Evolutionary conservation across 1,139 yeast genomes (phyloP).

Genomic region (Candida tropicalis): DNA sequence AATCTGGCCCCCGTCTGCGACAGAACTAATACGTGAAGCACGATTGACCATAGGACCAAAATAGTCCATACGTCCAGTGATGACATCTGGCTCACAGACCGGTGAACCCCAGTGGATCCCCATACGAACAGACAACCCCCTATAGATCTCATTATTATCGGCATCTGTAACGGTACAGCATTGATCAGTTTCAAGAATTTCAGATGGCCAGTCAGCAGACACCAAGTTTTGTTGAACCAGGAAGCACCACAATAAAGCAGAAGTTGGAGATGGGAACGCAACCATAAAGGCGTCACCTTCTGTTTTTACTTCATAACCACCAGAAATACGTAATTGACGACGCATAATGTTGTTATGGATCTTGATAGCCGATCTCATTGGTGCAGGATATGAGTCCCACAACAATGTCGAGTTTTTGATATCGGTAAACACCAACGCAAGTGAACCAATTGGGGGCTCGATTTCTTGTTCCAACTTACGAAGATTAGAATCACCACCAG

Average conservation of each 20-base stretch:
- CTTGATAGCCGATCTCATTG: slow-evolving; percentile 96
- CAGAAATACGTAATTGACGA: slow-evolving; percentile 85
- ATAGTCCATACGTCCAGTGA: slow-evolving; percentile 96
- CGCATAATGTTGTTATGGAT: slow-evolving; percentile 94
- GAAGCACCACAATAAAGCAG: slow-evolving; percentile 93
- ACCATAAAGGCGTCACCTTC: slow-evolving; percentile 99
- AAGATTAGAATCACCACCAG: slow-evolving; percentile 75
- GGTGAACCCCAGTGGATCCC: slow-evolving; percentile 99
- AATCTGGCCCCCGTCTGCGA: slow-evolving; percentile 98
- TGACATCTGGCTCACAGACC: slow-evolving; percentile 92
- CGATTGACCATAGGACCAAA: slow-evolving; percentile 98
- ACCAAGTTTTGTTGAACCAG: slow-evolving; percentile 85
- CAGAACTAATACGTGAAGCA: slow-evolving; percentile 89
- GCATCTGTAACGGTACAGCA: slow-evolving; percentile 83
- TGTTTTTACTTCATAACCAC: slow-evolving; percentile 97
- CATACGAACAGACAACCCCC: slow-evolving; percentile 95
- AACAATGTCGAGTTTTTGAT: slow-evolving; percentile 89
- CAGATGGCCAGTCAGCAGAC: slow-evolving; percentile 93
- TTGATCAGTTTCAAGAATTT: slow-evolving; percentile 80
- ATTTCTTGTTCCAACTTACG: slow-evolving; percentile 90
- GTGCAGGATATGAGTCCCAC: slow-evolving; percentile 92
- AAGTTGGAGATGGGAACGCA: slow-evolving; percentile 91
- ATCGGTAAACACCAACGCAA: slow-evolving; percentile 96
- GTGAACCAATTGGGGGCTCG: slow-evolving; percentile 90
- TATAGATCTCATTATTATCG: slow-evolving; percentile 62